A percentile compares a stretch with the other conserved stretches of the same genome.
Evolutionary conservation across 768 basidiomycete genomes (phyloP).

Genomic region (Leccinellum luteum): DNA sequence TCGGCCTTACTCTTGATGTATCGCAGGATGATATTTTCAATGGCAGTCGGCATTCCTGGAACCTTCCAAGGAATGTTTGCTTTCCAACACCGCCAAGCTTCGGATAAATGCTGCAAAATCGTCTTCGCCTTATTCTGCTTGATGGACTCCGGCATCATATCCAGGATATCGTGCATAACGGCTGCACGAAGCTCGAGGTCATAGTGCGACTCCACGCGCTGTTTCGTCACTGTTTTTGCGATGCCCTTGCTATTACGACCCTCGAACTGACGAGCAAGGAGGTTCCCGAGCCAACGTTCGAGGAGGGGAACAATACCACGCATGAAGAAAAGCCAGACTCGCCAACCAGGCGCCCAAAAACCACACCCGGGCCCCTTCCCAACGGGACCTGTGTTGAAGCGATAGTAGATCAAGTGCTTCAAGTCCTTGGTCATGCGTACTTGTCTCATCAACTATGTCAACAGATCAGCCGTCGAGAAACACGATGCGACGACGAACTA

Average conservation of each 20-base stretch:
- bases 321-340: constrained; percentile 99
- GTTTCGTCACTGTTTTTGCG: constrained; percentile 98
- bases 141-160: constrained; percentile 99
- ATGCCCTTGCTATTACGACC: constrained; percentile 95
- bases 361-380: constrained; percentile 99
- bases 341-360: constrained; percentile 99
- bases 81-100: constrained; percentile 98
- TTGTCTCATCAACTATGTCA: constrained; percentile 87
- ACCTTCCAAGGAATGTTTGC: constrained; percentile 99
- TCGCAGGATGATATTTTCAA: constrained; percentile 97
- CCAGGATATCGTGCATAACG: constrained; percentile 99
- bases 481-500: constrained; percentile 12
- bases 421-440: constrained; percentile 99
- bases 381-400: constrained; percentile 99
- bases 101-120: constrained; percentile 95
- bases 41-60: constrained; percentile 98
- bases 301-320: constrained; percentile 96
- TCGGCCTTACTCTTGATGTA: constrained; percentile 99
- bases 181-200: constrained; percentile 96
- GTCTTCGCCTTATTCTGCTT: constrained; percentile 99
- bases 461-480: constrained; percentile 2
- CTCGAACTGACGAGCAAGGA: constrained; percentile 97
- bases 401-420: constrained; percentile 97
- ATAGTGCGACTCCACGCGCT: constrained; percentile 98
- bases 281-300: constrained; percentile 96